Base-by-base conservation (phyloP, 2,329 filamentous ascomycete species). In the Trichoderma koningiopsis region DNA sequence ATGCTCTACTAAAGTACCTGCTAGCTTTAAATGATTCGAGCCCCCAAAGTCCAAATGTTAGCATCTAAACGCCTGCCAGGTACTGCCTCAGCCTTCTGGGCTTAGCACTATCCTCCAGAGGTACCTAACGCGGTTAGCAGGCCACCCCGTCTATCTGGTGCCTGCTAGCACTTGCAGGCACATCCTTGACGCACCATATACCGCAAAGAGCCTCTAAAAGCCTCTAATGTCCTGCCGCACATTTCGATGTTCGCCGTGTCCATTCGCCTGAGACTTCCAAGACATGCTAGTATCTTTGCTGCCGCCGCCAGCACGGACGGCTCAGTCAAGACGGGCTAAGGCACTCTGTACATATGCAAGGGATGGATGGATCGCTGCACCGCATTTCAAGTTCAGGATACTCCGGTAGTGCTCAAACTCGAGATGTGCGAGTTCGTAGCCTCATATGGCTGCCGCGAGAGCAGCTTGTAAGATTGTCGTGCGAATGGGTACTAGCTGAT, bases 161-260 rank as follows among this genome's bases (percentile, higher is more conserved):
- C 7, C 7, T 49, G 47, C 47, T 22, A 49, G 11, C 22, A 22
- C 19, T 60, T 60, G 35, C 57, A 60, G 57, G 57, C 57, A 60
- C 27, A 60, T 60, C 57, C 57, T 60, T 60, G 57, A 60, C 57
- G 40, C 40, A 43, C 33, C 33, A 35, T 11, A 35, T 19, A 43
- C 37, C 40, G 43, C n/a, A 49, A 35, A 60, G 57, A 60, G 57
- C 57, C 57, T 60, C 57, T 37, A 59, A 59, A 43, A 24, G 43
- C 43, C 43, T 49, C 47, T 24, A 49, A 49, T 24, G 47, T 49
- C 47, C 10, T 49, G 8, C 40, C 40, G 40, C 19, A 49, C 47
- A 49, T 49, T 49, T 49, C 22, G 47, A 49, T 49, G 22, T 13
- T 49, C 47, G n/a, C n/a, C 19, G n/a, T 49, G 22, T 24, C 47